Evolutionary conservation across 306 rosid genomes (phyloP).

Genomic region (Pyrus bretschneideri): DNA sequence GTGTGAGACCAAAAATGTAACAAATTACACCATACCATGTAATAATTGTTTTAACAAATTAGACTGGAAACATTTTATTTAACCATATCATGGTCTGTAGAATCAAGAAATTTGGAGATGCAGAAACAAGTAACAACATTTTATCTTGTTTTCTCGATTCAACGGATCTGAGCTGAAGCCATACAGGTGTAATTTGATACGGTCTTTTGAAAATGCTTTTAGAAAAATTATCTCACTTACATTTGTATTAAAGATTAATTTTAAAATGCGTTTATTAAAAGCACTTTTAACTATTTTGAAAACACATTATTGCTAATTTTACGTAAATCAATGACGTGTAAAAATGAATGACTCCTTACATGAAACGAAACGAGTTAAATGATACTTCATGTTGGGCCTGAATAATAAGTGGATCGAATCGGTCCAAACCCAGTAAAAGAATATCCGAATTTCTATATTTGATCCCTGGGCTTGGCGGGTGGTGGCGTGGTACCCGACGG

Average conservation of each 20-base stretch:
- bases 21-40: constrained; percentile 1
- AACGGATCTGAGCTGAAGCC: too few relatives aligned
- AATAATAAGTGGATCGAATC: background rate
- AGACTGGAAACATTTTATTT: background rate
- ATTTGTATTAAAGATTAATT: too few relatives aligned
- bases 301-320: too few relatives aligned
- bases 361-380: background rate
- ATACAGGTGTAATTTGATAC: too few relatives aligned
- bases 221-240: too few relatives aligned
- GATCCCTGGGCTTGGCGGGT: background rate
- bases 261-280: too few relatives aligned
- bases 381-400: background rate
- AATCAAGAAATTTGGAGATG: background rate
- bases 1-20: constrained; percentile 8
- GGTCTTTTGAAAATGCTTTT: too few relatives aligned
- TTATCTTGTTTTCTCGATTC: too few relatives aligned
- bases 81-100: background rate
- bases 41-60: background rate
- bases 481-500: background rate
- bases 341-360: background rate
- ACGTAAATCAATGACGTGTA: too few relatives aligned
- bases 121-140: background rate
- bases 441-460: background rate
- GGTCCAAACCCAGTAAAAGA: background rate
- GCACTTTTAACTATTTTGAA: too few relatives aligned